phyloP scores from a whole-genome alignment of 306 rosid genomes.

The Argentina anserina region DNA sequence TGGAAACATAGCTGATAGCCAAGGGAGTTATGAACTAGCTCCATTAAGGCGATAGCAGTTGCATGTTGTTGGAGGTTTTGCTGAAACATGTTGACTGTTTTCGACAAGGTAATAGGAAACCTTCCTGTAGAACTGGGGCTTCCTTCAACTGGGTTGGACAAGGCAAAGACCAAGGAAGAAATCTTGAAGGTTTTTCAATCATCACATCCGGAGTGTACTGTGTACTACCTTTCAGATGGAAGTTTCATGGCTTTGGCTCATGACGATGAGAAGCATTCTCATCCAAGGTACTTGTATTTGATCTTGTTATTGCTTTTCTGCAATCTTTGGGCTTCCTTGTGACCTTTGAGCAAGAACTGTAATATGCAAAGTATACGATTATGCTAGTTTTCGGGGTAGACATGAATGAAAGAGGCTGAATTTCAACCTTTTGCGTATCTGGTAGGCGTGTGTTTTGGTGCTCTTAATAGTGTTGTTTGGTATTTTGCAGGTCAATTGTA shows the following conservation, averaged over 20 bases:
- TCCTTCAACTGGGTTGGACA: slow-evolving; percentile 28
- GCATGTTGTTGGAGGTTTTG: background rate
- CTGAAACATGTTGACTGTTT: slow-evolving; percentile 46
- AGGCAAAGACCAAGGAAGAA: slow-evolving; percentile 33
- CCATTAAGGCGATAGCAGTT: no score
- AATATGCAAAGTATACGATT: background rate
- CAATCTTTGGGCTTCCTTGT: background rate
- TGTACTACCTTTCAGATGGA: slow-evolving; percentile 42
- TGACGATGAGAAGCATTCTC: slow-evolving; percentile 21
- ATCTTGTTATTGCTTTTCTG: background rate
- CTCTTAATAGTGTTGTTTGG: slow-evolving; percentile 3
- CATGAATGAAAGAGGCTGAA: no score
- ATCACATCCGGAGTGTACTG: slow-evolving; percentile 27
- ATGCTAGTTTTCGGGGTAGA: background rate
- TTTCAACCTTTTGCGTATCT: no score
- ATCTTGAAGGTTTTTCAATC: slow-evolving; percentile 32
- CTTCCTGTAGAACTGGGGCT: slow-evolving; percentile 53
- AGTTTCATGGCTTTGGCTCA: slow-evolving; percentile 52
- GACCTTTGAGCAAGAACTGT: background rate
- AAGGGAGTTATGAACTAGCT: background rate
- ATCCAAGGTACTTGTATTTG: slow-evolving; percentile 45
- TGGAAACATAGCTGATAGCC: background rate
- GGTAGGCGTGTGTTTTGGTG: background rate
- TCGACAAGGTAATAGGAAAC: slow-evolving; percentile 44
- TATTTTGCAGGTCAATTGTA: slow-evolving; percentile 34